Conservation (phyloP, 2,329 filamentous ascomycete genomes). For the Pseudogymnoascus destructans region DNA sequence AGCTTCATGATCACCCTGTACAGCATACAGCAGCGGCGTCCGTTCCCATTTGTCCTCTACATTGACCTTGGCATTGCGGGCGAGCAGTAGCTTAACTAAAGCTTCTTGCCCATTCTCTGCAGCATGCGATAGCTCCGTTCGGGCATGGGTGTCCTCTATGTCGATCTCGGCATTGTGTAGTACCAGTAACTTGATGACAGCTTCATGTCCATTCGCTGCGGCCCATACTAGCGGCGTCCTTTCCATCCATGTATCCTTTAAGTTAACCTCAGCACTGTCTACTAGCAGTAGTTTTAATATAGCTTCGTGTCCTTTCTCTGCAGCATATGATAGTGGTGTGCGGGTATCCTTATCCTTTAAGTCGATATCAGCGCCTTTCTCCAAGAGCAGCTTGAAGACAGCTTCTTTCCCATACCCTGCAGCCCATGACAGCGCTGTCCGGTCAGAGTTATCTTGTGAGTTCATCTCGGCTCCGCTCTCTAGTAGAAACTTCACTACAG, state of each 20-base stretch:
- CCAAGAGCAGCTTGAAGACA: slow-evolving; percentile 16
- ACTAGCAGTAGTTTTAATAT: slow-evolving; percentile 21
- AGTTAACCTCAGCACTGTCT: background rate
- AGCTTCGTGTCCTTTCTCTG: slow-evolving; percentile 17
- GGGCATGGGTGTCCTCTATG: background rate
- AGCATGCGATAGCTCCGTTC: slow-evolving; percentile 14
- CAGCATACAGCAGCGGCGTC: slow-evolving; percentile 13
- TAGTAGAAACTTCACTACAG: background rate
- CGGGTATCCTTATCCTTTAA: slow-evolving; percentile 14
- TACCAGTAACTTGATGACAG: background rate
- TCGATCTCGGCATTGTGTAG: background rate
- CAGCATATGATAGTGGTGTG: slow-evolving; percentile 21
- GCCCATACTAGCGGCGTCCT: background rate
- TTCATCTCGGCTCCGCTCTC: background rate
- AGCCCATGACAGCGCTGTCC: background rate
- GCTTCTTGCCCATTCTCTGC: slow-evolving; percentile 11
- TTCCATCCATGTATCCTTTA: background rate
- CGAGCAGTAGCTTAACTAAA: slow-evolving; percentile 11
- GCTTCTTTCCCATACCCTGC: slow-evolving; percentile 10
- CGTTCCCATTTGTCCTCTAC: slow-evolving; percentile 15
- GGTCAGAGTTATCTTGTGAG: background rate
- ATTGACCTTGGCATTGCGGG: slow-evolving; percentile 7
- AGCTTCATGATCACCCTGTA: background rate
- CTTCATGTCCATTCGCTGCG: background rate
- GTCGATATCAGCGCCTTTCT: slow-evolving; percentile 5